Conservation (phyloP, 352 stramenopile species). For the Phytophthora pistaciae region DNA sequence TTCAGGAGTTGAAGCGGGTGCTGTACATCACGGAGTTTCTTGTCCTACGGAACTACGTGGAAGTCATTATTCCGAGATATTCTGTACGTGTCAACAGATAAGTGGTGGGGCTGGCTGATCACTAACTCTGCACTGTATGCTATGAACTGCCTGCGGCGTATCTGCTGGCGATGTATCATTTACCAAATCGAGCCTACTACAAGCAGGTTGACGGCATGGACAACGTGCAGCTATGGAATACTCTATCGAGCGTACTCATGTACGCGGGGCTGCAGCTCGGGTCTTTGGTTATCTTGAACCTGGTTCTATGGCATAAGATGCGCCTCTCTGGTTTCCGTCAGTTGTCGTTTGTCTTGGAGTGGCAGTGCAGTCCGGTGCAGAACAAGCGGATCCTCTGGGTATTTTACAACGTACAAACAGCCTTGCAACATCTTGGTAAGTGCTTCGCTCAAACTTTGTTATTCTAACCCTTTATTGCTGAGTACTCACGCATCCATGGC, state of each 20-base stretch:
- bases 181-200: slow-evolving; percentile 4
- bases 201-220: slow-evolving; percentile 8
- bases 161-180: slow-evolving; percentile 6
- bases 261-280: neutral
- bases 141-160: neutral
- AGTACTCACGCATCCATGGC: no score
- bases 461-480: no score
- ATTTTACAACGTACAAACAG: slow-evolving; percentile 5
- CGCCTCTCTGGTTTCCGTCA: neutral
- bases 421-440: slow-evolving; percentile 6
- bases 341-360: slow-evolving; percentile 6
- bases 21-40: slow-evolving; percentile 12
- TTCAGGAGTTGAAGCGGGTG: neutral
- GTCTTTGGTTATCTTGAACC: neutral
- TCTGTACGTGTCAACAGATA: neutral
- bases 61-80: slow-evolving; percentile 6
- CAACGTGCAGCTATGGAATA: neutral
- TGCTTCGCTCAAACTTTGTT: no score
- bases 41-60: neutral
- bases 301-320: slow-evolving; percentile 2
- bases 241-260: slow-evolving; percentile 1
- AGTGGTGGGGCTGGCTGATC: neutral
- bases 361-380: neutral
- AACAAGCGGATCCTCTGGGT: neutral
- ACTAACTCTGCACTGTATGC: neutral